Base-by-base conservation (phyloP, 305 asterid genomes). In the Fraxinus velutina region DNA sequence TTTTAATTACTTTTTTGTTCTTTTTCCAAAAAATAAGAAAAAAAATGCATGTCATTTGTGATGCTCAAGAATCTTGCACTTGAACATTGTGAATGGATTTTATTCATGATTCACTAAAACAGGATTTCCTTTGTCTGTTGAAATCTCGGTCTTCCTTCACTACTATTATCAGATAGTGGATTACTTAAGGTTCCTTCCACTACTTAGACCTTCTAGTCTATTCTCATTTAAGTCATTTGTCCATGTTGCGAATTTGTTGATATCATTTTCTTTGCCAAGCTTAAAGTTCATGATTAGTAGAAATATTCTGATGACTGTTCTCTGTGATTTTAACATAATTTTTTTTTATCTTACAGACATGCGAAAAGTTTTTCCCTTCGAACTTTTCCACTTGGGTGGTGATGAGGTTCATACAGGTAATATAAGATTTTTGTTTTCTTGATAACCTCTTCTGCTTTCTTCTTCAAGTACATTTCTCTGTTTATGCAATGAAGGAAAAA, bases 321-420 rank as follows among this genome's bases (percentile, higher is more conserved):
- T 37, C 78, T 81, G 21, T 60, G 74, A 82, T 75, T 34, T 12
- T 83, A 75, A 71, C 76, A 73, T 75, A 32, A 75, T 17, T 84
- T 68, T 75, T 78, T 22, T 6, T 36, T 21, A 44, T 80, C 83
- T 81, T 84, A 90, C 93, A 95, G 99, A 90, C 86, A 88, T 95
- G 89, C 89, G 91, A 88, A 90, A 95, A 84, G 90, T 93, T 36
- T 95, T 95, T 76, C 98, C 99, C 2, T 95, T 95, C 83, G 88
- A 92, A 86, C 93, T 95, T 82, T 93, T 95, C 88, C 99, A 95
- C 87, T 90, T 95, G 73, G 99, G 99, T 17, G 98, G 98, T 76
- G 98, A 95, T 84, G 99, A 95, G 90, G 99, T 95, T 75, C 92
- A 95, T 89, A 91, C 97, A 89, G 93, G 99, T 94, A 82, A 88